Evolutionary conservation across 768 basidiomycete genomes (phyloP).

Genomic region (Gloeostereum incarnatum): DNA sequence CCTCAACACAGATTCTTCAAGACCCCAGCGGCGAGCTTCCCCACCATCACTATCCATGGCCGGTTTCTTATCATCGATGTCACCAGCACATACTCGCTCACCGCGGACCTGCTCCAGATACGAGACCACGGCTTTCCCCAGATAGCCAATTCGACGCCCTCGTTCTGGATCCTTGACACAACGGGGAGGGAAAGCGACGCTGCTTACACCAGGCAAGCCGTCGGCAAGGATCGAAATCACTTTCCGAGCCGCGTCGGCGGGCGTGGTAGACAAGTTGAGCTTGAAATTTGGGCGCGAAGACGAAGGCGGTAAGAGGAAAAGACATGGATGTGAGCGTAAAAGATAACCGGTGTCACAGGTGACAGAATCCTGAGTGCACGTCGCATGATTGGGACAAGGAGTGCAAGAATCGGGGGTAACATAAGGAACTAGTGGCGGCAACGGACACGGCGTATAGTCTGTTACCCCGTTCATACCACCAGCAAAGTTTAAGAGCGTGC

Average conservation of each 20-base stretch:
- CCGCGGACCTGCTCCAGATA: constrained; percentile 57
- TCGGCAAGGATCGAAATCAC: constrained; percentile 38
- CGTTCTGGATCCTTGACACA: constrained; percentile 74
- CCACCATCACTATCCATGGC: constrained; percentile 43
- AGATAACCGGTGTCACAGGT: constrained; percentile 63
- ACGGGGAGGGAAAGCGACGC: constrained; percentile 65
- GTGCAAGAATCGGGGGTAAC: constrained; percentile 58
- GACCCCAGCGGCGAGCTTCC: constrained; percentile 73
- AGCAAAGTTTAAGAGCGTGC: constrained; percentile 29
- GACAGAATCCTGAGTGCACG: constrained; percentile 46
- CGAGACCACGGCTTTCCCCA: constrained; percentile 67
- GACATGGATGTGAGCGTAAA: constrained; percentile 50
- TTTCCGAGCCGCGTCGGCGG: constrained; percentile 34
- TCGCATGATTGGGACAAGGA: constrained; percentile 62
- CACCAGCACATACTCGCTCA: constrained; percentile 52
- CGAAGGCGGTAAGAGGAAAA: constrained; percentile 38
- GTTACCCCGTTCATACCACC: constrained; percentile 12
- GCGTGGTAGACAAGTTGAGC: constrained; percentile 29
- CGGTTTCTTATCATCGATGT: constrained; percentile 15
- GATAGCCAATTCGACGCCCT: constrained; percentile 60
- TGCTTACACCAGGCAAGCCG: constrained; percentile 71
- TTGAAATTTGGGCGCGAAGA: constrained; percentile 22
- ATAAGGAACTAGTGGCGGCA: constrained; percentile 43
- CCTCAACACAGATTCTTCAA: constrained; percentile 48
- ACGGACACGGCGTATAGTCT: constrained; percentile 37